Percentiles rank a stretch among this genome's conserved stretches.
These are phyloP conservation scores for Rhododendron ovatum DNA, from an alignment of 148 eudicot genomes.

Conservation along the genomic window DNA sequence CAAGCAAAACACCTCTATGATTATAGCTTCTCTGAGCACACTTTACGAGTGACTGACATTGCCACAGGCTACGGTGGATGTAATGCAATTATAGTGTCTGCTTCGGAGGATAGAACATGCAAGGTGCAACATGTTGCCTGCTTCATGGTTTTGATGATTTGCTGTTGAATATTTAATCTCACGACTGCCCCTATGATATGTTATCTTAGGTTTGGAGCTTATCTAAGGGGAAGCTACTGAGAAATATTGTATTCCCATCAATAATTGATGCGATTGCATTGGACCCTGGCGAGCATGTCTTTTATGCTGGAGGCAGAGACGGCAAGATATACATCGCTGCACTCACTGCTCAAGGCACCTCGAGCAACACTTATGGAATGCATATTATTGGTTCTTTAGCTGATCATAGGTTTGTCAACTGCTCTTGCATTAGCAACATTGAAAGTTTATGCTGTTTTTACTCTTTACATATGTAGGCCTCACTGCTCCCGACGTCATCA, in stretches of 20 bases:
- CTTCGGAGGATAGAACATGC: slow-evolving; percentile 90
- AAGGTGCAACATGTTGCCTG: slow-evolving; percentile 38
- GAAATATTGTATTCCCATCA: slow-evolving; percentile 66
- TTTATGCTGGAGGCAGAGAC: slow-evolving; percentile 94
- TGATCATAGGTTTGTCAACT: slow-evolving; percentile 62
- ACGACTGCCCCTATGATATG: background rate
- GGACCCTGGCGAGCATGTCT: slow-evolving; percentile 86
- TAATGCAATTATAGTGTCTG: slow-evolving; percentile 76
- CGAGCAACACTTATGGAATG: slow-evolving; percentile 49
- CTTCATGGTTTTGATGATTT: slow-evolving; percentile 1
- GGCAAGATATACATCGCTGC: slow-evolving; percentile 87
- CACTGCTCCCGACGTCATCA: background rate
- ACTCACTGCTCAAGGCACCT: slow-evolving; percentile 46
- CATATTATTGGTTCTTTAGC: slow-evolving; percentile 73
- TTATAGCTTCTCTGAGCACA: slow-evolving; percentile 76
- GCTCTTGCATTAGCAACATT: background rate
- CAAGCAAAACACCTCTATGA: slow-evolving; percentile 51
- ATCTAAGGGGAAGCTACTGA: slow-evolving; percentile 58
- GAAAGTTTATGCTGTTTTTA: background rate
- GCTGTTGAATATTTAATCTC: background rate
- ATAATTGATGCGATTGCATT: slow-evolving; percentile 74
- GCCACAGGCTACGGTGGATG: slow-evolving; percentile 76
- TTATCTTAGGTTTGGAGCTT: slow-evolving; percentile 73
- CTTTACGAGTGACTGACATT: slow-evolving; percentile 66
- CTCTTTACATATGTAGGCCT: background rate